phyloP scores from a whole-genome alignment of 768 basidiomycete genomes.

The Boletus sp. region DNA sequence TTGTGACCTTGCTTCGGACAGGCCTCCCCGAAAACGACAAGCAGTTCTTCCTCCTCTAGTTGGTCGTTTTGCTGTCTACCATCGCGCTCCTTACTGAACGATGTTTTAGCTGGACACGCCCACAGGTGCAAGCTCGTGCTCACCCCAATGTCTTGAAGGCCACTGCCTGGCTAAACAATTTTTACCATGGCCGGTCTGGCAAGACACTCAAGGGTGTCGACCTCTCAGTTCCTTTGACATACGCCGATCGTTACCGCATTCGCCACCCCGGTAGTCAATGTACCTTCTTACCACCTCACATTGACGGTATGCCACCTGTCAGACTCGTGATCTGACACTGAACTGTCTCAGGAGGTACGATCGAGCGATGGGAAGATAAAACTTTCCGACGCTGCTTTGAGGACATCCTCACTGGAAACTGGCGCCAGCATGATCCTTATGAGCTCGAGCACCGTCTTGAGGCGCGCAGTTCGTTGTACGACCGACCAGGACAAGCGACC shows the following conservation, averaged over 20 bases:
- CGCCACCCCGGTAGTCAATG: slow-evolving; percentile 64
- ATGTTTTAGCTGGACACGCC: slow-evolving; percentile 40
- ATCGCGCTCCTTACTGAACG: background rate
- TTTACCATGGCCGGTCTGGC: slow-evolving; percentile 50
- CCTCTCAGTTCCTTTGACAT: too few relatives aligned
- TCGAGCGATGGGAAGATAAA: slow-evolving; percentile 75
- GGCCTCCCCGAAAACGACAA: slow-evolving; percentile 57
- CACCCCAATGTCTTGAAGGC: slow-evolving; percentile 56
- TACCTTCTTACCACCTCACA: slow-evolving; percentile 51
- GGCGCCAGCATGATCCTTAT: slow-evolving; percentile 66
- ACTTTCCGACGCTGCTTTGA: slow-evolving; percentile 46
- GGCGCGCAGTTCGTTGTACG: slow-evolving; percentile 63
- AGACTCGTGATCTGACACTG: background rate
- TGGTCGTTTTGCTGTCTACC: slow-evolving; percentile 16
- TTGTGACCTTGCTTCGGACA: slow-evolving; percentile 17
- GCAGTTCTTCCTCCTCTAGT: slow-evolving; percentile 76
- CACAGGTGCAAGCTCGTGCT: slow-evolving; percentile 64
- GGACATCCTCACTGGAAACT: slow-evolving; percentile 40
- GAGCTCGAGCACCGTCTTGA: slow-evolving; percentile 56
- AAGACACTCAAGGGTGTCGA: slow-evolving; percentile 47
- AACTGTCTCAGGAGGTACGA: slow-evolving; percentile 51
- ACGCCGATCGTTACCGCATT: slow-evolving; percentile 48
- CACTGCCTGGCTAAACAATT: slow-evolving; percentile 42
- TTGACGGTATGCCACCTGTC: background rate
- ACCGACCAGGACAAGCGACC: slow-evolving; percentile 50